These are phyloP conservation scores for Tulasnella sp. DNA, from an alignment of 768 basidiomycete species.

Conservation along the genomic window DNA sequence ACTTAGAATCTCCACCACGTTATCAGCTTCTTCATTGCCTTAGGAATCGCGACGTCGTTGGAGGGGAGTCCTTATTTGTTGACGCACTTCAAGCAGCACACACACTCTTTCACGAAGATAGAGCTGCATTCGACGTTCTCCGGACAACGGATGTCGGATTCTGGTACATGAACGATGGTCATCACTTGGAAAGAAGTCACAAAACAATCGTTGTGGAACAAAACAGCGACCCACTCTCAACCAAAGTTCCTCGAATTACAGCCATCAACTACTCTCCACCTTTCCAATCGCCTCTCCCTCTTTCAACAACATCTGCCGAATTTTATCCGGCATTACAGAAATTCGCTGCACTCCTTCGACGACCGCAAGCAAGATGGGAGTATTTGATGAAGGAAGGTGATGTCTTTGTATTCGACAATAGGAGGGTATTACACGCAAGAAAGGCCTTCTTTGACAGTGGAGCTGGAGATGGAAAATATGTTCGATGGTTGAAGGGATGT, in stretches of 20 bases:
- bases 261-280: constrained; percentile 89
- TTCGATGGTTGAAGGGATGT: constrained; percentile 79
- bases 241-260: constrained; percentile 29
- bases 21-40: constrained; percentile 90
- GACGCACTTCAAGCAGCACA: constrained; percentile 60
- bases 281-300: constrained; percentile 72
- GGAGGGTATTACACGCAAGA: constrained; percentile 76
- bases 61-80: constrained; percentile 77
- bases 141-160: constrained; percentile 57
- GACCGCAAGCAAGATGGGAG: constrained; percentile 37
- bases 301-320: constrained; percentile 34
- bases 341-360: constrained; percentile 49
- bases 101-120: constrained; percentile 35
- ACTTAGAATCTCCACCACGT: constrained; percentile 81
- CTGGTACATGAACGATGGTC: constrained; percentile 83
- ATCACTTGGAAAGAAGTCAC: constrained; percentile 61
- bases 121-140: constrained; percentile 46
- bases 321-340: constrained; percentile 50
- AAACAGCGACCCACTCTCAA: not conserved
- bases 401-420: constrained; percentile 82
- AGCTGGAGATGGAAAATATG: too few species aligned
- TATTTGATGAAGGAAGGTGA: constrained; percentile 72
- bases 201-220: constrained; percentile 54
- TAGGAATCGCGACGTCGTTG: constrained; percentile 57
- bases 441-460: constrained; percentile 51